Conservation (phyloP, 768 basidiomycete genomes). For the Tylopilus cervinicoccineus region DNA sequence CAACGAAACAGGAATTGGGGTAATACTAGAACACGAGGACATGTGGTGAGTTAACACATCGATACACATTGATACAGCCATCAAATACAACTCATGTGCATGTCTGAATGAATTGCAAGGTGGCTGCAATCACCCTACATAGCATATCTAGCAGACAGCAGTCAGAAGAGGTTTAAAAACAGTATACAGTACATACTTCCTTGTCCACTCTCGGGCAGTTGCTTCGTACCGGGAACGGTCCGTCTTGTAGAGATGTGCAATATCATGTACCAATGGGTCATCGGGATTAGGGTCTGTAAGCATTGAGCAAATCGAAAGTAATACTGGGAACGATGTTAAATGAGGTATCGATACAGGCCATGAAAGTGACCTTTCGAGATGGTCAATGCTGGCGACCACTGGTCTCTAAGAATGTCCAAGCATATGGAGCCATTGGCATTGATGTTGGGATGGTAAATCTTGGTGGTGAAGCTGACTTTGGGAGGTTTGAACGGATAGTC, state of each 20-base stretch:
- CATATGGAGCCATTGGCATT: conserved; percentile 99
- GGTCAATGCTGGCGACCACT: conserved; percentile 98
- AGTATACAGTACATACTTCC: conserved; percentile 66
- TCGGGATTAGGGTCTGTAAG: conserved; percentile 99
- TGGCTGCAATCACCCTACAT: conserved; percentile 42
- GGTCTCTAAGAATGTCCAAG: conserved; percentile 96
- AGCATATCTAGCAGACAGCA: conserved; percentile 36
- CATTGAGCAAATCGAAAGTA: conserved; percentile 99
- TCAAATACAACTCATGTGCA: conserved; percentile 29
- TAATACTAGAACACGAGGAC: conserved; percentile 33
- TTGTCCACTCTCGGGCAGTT: conserved; percentile 98
- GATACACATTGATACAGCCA: conserved; percentile 32
- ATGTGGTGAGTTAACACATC: conserved; percentile 30
- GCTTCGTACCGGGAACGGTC: conserved; percentile 96
- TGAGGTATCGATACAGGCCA: neutral
- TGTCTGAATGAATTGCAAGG: conserved; percentile 18
- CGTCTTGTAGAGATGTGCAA: conserved; percentile 99
- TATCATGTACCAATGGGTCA: conserved; percentile 97
- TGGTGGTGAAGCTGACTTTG: conserved; percentile 99
- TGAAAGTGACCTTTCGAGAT: conserved; percentile 88
- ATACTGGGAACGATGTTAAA: conserved; percentile 45
- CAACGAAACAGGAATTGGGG: conserved; percentile 16
- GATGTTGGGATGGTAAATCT: conserved; percentile 99
- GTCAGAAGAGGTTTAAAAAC: neutral
- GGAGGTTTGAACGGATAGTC: conserved; percentile 99